Evolutionary conservation across 805 yeast genomes (phyloP).

Genomic region (Wickerhamiella alocasiicola): DNA sequence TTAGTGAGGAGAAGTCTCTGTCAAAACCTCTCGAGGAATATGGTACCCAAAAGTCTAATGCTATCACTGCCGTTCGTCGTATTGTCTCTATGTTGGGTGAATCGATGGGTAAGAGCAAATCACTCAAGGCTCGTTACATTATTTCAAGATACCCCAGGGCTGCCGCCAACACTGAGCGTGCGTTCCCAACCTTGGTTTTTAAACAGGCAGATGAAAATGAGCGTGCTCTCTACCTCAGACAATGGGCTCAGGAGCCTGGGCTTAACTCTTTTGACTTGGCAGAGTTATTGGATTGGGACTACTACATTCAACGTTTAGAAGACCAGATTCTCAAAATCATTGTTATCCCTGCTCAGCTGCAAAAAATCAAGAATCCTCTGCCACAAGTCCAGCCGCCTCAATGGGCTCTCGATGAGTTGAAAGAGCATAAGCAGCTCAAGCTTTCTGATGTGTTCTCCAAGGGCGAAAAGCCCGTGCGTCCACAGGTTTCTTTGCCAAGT

Average conservation of each 20-base stretch:
- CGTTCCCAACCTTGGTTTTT: constrained; percentile 91
- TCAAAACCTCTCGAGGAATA: constrained; percentile 82
- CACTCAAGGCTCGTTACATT: constrained; percentile 87
- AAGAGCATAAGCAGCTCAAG: constrained; percentile 46
- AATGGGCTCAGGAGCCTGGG: constrained; percentile 76
- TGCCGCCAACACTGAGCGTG: constrained; percentile 91
- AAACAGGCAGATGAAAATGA: constrained; percentile 67
- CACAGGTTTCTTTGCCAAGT: background rate
- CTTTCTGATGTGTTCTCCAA: constrained; percentile 64
- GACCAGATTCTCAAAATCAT: constrained; percentile 90
- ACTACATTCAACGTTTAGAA: constrained; percentile 79
- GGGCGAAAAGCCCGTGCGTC: constrained; percentile 5
- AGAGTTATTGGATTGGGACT: constrained; percentile 82
- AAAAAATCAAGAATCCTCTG: constrained; percentile 77
- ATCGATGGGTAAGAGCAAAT: constrained; percentile 93
- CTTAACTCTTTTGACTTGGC: constrained; percentile 78
- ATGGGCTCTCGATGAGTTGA: constrained; percentile 39
- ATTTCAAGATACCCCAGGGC: constrained; percentile 71
- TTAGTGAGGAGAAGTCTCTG: constrained; percentile 95
- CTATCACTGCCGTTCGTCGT: constrained; percentile 89
- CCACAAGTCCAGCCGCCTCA: constrained; percentile 91
- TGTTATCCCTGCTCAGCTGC: constrained; percentile 94
- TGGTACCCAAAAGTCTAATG: constrained; percentile 81
- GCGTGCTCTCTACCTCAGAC: constrained; percentile 50
- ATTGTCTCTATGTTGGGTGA: constrained; percentile 90